Conservation (phyloP, 352 stramenopile genomes). For the Phytopythium delawarense region DNA sequence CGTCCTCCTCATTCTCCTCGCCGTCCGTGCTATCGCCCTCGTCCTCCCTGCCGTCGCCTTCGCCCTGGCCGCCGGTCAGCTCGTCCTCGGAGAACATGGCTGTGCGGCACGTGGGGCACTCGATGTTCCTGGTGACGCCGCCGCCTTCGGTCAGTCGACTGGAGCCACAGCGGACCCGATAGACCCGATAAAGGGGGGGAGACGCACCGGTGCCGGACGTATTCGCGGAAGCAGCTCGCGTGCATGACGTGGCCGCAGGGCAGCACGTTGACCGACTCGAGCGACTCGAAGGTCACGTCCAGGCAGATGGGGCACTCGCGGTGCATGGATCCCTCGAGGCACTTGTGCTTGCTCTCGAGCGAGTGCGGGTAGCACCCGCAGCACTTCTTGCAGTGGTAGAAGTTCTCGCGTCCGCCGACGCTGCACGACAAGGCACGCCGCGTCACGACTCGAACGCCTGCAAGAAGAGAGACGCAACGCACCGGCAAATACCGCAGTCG, state of each 20-base stretch:
- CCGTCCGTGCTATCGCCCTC: slow-evolving; percentile 8
- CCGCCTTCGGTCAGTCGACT: not conserved
- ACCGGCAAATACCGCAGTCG: slow-evolving; percentile 75
- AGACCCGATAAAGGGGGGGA: not conserved
- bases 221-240: slow-evolving; percentile 55
- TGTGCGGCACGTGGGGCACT: slow-evolving; percentile 62
- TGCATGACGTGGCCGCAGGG: slow-evolving; percentile 77
- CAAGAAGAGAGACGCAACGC: slow-evolving; percentile 7
- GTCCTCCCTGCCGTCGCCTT: slow-evolving; percentile 6
- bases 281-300: slow-evolving; percentile 75
- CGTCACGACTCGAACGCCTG: not conserved
- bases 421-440: slow-evolving; percentile 13
- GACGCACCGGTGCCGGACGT: slow-evolving; percentile 54
- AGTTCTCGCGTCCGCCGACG: slow-evolving; percentile 74
- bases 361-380: slow-evolving; percentile 76
- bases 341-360: slow-evolving; percentile 69
- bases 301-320: slow-evolving; percentile 80
- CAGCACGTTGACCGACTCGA: slow-evolving; percentile 66
- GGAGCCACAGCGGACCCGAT: not conserved
- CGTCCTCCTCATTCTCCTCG: slow-evolving; percentile 15
- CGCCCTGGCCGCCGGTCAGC: slow-evolving; percentile 15
- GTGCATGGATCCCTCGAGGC: slow-evolving; percentile 77
- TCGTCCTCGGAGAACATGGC: slow-evolving; percentile 41
- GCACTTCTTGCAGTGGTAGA: slow-evolving; percentile 75
- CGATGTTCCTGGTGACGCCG: slow-evolving; percentile 30